Evolutionary conservation across 164 flowering plant genomes (phyloP), one percentile per base, ranked within the genome.

Genomic region (Piper longum): DNA sequence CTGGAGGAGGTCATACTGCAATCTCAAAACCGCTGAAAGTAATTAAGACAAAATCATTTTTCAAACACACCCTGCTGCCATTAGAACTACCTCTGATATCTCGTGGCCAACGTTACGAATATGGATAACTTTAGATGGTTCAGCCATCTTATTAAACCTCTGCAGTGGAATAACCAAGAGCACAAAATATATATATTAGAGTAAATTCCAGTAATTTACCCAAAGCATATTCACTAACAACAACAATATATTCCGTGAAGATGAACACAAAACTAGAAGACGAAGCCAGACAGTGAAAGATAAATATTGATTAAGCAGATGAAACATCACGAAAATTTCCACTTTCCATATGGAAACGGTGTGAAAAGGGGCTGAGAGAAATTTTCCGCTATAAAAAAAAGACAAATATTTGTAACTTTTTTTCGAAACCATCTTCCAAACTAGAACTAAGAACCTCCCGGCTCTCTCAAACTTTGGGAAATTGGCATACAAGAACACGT

Each of bases 61-160:
- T 48, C 8, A 48, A 5, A 48, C 11, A 48, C 14, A 48, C 52
- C 52, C 12, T 40, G 12, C 16, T 19, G 1, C 14, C 8, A 59
- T 11, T 26, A 18, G 5, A 14, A 42, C 40, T 16, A 90, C 99
- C 82, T 93, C 99, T 39, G 97, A 80, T 55, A 93, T 88, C 75
- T 93, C 99, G 57, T 93, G 99, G 7, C 97, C 99, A 42, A 93
- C 99, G 58, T 93, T 93, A 66, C 99, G 97, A 14, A 93, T 82
- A 54, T 93, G 99, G 78, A 93, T 83, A 57, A 93, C 99, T 77
- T 93, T 93, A 40, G 99, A 93, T 44, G 99, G 95, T 68, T 90
- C 99, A 0, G 97, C 61, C 99, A 93, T 93, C 67, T 64, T 68
- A 57, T 16, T 51, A 48, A 48, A 64, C 55, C 61, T 70, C 80